phyloP scores from a whole-genome alignment of 805 yeast species.

The Kodamaea sagamina region DNA sequence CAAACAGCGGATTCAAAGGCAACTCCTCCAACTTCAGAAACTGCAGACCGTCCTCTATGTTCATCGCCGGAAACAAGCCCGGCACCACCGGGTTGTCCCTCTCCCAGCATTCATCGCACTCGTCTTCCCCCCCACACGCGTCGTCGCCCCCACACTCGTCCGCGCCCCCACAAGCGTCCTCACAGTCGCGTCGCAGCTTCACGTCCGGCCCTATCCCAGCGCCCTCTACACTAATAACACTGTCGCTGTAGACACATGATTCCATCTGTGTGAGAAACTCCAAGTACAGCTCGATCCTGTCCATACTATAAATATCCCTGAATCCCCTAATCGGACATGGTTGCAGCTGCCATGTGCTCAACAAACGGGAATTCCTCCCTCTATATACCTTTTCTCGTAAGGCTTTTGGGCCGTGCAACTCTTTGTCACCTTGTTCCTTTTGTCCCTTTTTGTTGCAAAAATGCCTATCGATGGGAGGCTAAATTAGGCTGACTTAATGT shows the following conservation, averaged over 20 bases:
- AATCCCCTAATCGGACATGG: constrained; percentile 2
- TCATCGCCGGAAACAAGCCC: constrained; percentile 39
- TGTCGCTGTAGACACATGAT: constrained; percentile 12
- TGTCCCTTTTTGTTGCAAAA: constrained; percentile 4
- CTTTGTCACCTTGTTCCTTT: constrained; percentile 2
- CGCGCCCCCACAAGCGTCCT: background rate
- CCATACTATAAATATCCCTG: constrained; percentile 4
- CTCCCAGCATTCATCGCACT: background rate
- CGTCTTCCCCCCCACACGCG: background rate
- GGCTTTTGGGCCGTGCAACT: constrained; percentile 5
- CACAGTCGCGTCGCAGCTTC: background rate
- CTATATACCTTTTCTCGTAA: constrained; percentile 4
- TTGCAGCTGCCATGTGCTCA: constrained; percentile 2
- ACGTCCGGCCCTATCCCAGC: background rate
- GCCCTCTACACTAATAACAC: constrained; percentile 1
- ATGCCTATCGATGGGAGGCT: background rate
- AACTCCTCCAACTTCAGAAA: constrained; percentile 29
- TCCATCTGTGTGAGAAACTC: constrained; percentile 29
- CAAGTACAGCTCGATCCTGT: constrained; percentile 27
- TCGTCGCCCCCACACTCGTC: background rate
- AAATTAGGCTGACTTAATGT: too few species aligned
- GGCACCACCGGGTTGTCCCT: constrained; percentile 34
- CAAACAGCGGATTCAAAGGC: constrained; percentile 31
- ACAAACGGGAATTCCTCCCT: background rate
- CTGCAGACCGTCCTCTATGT: constrained; percentile 23